Evolutionary conservation across 306 rosid species (phyloP), one percentile per base, ranked within the genome.

Genomic region (Acmispon strigosus): DNA sequence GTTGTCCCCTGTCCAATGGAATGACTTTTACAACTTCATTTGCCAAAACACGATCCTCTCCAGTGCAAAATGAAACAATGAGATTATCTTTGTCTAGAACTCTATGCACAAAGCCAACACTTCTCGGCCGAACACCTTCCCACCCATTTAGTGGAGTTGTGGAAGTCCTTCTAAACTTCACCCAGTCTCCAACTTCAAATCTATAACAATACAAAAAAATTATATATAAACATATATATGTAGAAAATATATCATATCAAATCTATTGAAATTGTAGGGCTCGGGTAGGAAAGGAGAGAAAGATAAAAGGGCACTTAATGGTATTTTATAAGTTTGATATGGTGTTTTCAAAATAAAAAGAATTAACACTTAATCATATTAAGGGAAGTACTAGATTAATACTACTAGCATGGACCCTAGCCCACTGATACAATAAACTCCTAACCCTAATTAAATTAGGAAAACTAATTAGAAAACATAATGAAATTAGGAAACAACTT

Each of bases 1-100:
- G 96, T 48, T 89, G 96, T 34, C 92, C 96, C 76, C 92, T 83
- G 77, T 89, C 96, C 12, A 89, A 57, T 12, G 96, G 96, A 74
- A 89, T 89, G 62, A 89, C 90, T 84, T 89, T 89, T 48, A 89
- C 71, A 79, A 89, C 92, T 70, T 89, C 92, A 47, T 78, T 81
- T 22, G 82, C 90, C 39, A 78, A 72, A 78, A 89, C 90, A 59
- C 68, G 84, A 42, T 73, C 85, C 59, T 86, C 96, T 60, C 96
- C 96, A 36, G 88, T 79, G 68, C 92, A 89, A 83, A 89, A 87
- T 45, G 96, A 89, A 41, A 86, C 84, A 5, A 81, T 45, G 58
- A 87, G 84, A 74, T 79, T 82, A 68, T 85, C 87, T 78, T 65
- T 83, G 82, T 85, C 87, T 29, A 65, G 84, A 76, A 85, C 84